Base-by-base conservation (phyloP, 2,329 filamentous ascomycete species). In the Neonectria hederae region DNA sequence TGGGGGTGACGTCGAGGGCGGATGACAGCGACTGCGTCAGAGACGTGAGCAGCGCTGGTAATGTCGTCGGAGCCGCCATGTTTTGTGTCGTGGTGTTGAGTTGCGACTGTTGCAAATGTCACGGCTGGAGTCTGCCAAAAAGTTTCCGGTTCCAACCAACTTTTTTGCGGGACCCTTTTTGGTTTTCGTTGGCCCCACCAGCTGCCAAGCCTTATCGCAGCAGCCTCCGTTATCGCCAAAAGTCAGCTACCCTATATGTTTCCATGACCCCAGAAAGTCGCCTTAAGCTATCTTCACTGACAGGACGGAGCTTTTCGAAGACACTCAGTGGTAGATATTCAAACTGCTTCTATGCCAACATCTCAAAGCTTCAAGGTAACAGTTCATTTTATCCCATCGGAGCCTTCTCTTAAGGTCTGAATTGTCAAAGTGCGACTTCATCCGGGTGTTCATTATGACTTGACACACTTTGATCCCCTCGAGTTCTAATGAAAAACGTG, bases 1-100 rank as follows among this genome's bases (percentile, higher is more conserved):
- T 87, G 0, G 90, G 88, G 0, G 90, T 85, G 6, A 90, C 89
- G 63, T 94, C 88, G 49, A 90, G 84, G 0, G 92, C 88, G 0
- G 89, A 85, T 0, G 84, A 83, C 1, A 90, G 77, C 2, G 88
- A 90, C 66, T 86, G 85, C 0, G 83, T 86, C 40, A 91, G 75
- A 0, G 85, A 86, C 38, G 84, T 82, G 65, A 88, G 72, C 54
- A 87, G 73, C 14, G 80, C 82, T 59, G 85, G 78, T 43, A 88
- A 72, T 17, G 84, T 83, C 19, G 81, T 80, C 45, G 82, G 78
- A 49, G 84, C 79, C 22, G 88, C 82, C 82, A 88, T 68, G 69
- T 67, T 67, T 69, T 67, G 77, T 63, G 40, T 69, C 70, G 22
- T 71, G 68, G 46, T 72, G 69, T 55, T 75, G 66, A 48, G 22